Percentiles rank a stretch among this genome's conserved stretches.
Conservation (phyloP, 2,329 filamentous ascomycete genomes). For the Xylariaceae sp. region DNA sequence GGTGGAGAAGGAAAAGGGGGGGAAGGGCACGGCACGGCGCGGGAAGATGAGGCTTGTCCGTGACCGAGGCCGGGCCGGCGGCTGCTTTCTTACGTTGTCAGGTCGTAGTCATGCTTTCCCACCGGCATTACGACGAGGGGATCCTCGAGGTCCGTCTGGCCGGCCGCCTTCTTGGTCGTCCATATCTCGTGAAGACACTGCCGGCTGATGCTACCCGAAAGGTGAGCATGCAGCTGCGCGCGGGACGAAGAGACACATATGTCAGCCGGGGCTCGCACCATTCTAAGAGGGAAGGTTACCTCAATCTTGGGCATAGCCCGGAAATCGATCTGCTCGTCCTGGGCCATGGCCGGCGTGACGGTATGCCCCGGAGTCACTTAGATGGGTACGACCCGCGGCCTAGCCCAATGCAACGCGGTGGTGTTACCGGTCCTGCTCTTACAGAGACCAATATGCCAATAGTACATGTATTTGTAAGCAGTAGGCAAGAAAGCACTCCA, state of each 20-base stretch:
- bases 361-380: too few relatives aligned
- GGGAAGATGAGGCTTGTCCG: too few relatives aligned
- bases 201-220: constrained; percentile 70
- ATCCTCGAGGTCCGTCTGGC: constrained; percentile 53
- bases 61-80: too few relatives aligned
- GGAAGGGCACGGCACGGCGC: too few relatives aligned
- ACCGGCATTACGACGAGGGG: constrained; percentile 61
- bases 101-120: constrained; percentile 63
- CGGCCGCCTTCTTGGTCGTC: constrained; percentile 47
- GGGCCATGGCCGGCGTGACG: neutral
- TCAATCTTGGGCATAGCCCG: constrained; percentile 16
- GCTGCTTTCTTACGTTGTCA: constrained; percentile 50
- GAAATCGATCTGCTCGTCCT: constrained; percentile 6
- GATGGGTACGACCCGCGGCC: too few relatives aligned
- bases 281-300: constrained; percentile 8
- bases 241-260: too few relatives aligned
- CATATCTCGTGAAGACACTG: constrained; percentile 69
- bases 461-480: too few relatives aligned
- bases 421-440: too few relatives aligned
- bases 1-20: too few relatives aligned
- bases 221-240: constrained; percentile 66
- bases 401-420: too few relatives aligned
- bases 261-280: constrained; percentile 7
- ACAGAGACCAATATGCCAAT: too few relatives aligned
- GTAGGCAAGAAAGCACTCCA: too few relatives aligned